Percentiles rank a stretch among this genome's conserved stretches.
These are phyloP conservation scores for Limonium bicolor DNA, from an alignment of 148 eudicot genomes.

Conservation along the genomic window DNA sequence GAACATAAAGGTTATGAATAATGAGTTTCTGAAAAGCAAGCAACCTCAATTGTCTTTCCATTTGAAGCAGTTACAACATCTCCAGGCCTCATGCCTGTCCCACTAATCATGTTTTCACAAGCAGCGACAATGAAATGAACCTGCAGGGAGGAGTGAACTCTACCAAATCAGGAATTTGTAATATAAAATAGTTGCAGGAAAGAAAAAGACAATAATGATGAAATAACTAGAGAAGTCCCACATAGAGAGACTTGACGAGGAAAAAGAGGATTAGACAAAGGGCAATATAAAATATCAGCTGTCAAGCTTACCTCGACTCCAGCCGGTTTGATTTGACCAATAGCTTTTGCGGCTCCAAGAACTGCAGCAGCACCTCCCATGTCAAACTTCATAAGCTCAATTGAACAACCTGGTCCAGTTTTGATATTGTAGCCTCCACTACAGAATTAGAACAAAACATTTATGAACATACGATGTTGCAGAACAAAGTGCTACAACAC, in stretches of 20 bases:
- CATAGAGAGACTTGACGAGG: too few relatives aligned
- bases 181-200: too few relatives aligned
- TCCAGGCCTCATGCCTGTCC: conserved; percentile 99
- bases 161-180: too few relatives aligned
- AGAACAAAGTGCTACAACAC: background rate
- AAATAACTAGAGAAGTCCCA: too few relatives aligned
- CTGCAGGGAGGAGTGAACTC: too few relatives aligned
- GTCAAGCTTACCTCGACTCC: conserved; percentile 83
- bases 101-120: conserved; percentile 98
- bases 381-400: conserved; percentile 92
- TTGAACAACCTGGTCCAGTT: conserved; percentile 83
- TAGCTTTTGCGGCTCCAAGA: conserved; percentile 95
- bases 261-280: background rate
- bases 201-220: too few relatives aligned
- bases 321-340: conserved; percentile 87
- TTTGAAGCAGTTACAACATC: conserved; percentile 90
- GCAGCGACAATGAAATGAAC: conserved; percentile 98
- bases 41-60: conserved; percentile 99
- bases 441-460: conserved; percentile 3
- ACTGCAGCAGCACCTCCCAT: conserved; percentile 99
- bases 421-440: conserved; percentile 99
- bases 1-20: too few relatives aligned
- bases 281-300: too few relatives aligned
- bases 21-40: too few relatives aligned
- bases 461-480: background rate